These are phyloP conservation scores for Papiliotrema laurentii DNA, from an alignment of 1,284 basidiomycete species.

Conservation along the genomic window DNA sequence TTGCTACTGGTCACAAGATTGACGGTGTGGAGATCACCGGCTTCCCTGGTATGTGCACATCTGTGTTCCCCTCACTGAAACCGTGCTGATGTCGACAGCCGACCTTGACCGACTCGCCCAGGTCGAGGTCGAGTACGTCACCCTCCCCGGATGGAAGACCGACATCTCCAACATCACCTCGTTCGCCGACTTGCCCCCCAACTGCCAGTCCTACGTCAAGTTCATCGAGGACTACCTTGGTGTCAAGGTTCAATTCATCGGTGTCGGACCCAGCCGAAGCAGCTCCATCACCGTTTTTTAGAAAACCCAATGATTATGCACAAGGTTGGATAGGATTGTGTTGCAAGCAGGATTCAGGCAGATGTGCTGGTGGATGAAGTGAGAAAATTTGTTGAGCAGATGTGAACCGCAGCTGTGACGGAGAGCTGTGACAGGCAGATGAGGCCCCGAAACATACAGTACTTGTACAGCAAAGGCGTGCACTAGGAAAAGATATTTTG, in stretches of 20 bases:
- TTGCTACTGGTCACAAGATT: slow-evolving; percentile 74
- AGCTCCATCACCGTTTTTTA: slow-evolving; percentile 38
- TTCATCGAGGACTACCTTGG: slow-evolving; percentile 79
- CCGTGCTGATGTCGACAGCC: slow-evolving; percentile 53
- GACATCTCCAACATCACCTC: slow-evolving; percentile 64
- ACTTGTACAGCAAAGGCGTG: no score
- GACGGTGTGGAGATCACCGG: slow-evolving; percentile 73
- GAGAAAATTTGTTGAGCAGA: no score
- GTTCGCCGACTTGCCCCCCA: slow-evolving; percentile 78
- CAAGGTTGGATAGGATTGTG: no score
- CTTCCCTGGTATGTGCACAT: slow-evolving; percentile 70
- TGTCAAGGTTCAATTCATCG: slow-evolving; percentile 65
- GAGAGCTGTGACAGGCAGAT: no score
- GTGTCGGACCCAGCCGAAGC: slow-evolving; percentile 45
- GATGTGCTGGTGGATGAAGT: no score
- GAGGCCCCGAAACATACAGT: no score
- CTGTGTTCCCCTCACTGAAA: background rate
- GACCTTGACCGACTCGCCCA: slow-evolving; percentile 75
- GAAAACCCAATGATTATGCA: no score
- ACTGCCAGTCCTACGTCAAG: slow-evolving; percentile 80
- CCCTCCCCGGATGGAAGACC: slow-evolving; percentile 86
- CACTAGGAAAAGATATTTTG: no score
- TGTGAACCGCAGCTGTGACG: no score
- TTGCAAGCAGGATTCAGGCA: no score
- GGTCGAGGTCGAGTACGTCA: slow-evolving; percentile 85